These are phyloP conservation scores for Neckera pumila DNA, from an alignment of 225 moss, liverwort and hornwort species.

Conservation along the genomic window DNA sequence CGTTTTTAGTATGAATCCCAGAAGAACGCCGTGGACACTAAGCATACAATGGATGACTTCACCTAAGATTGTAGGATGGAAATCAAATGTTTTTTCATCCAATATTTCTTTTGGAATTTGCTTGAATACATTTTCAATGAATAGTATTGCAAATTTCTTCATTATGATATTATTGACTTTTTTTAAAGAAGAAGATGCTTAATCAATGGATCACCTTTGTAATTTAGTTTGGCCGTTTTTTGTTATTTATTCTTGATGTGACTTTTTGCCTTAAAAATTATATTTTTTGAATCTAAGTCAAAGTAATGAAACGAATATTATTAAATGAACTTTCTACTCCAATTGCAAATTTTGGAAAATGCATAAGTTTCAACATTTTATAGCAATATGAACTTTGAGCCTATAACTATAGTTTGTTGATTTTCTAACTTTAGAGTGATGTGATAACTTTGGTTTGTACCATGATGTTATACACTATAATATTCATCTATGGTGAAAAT, in stretches of 20 bases:
- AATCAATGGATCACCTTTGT: too few relatives aligned
- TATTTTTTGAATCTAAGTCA: not conserved
- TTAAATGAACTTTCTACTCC: accelerated
- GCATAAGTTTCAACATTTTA: not conserved
- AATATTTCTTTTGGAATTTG: too few relatives aligned
- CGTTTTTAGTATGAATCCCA: too few relatives aligned
- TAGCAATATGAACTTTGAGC: not conserved
- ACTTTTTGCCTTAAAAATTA: not conserved
- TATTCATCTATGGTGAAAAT: accelerated
- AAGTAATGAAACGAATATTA: not conserved
- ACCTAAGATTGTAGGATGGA: too few relatives aligned
- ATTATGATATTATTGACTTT: too few relatives aligned
- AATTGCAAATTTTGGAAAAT: not conserved
- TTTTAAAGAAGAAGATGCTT: not conserved
- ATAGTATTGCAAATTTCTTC: too few relatives aligned
- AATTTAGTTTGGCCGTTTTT: too few relatives aligned
- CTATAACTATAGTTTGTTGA: not conserved
- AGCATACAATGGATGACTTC: accelerated
- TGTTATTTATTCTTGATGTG: too few relatives aligned
- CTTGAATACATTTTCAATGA: too few relatives aligned
- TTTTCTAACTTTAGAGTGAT: accelerated
- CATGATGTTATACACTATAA: not conserved
- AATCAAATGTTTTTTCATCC: too few relatives aligned
- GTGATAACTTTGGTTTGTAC: accelerated
- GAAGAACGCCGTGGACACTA: accelerated